These are phyloP conservation scores for Simmondsia chinensis DNA, from an alignment of 148 eudicot species.

Conservation along the genomic window DNA sequence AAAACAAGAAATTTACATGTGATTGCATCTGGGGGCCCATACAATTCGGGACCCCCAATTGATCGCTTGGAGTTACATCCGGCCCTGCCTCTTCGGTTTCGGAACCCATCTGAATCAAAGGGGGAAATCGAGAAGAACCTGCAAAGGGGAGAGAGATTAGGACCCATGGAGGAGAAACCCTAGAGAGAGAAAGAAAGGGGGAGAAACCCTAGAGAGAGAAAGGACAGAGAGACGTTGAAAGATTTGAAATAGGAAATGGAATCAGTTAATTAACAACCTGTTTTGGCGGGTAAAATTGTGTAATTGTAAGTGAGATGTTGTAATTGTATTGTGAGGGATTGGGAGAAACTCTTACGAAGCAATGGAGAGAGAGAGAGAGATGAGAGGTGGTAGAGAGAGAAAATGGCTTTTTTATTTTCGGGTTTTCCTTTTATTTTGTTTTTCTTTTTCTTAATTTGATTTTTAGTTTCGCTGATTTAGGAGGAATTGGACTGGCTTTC, in stretches of 20 bases:
- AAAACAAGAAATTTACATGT: no score
- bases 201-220: conserved; percentile 2
- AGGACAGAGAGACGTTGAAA: conserved; percentile 1
- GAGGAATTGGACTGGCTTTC: no score
- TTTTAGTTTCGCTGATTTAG: no score
- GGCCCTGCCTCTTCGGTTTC: no score
- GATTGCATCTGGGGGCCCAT: no score
- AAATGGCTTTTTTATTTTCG: no score
- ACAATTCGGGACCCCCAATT: no score
- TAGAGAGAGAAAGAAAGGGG: conserved; percentile 24
- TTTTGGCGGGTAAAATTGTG: conserved; percentile 25
- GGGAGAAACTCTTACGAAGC: not conserved
- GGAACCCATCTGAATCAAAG: conserved; percentile 21
- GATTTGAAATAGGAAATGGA: conserved; percentile 14
- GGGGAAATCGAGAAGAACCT: conserved; percentile 19
- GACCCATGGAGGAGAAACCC: conserved; percentile 36
- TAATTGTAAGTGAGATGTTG: conserved; percentile 6
- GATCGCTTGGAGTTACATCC: no score
- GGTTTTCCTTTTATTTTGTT: no score
- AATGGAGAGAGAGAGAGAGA: not conserved
- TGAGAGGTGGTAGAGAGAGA: conserved; percentile 1
- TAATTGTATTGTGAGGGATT: not conserved
- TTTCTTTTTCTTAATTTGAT: no score
- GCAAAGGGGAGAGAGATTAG: conserved; percentile 25
- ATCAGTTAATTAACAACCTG: conserved; percentile 26